A percentile compares a stretch with the other conserved stretches of the same genome.
Evolutionary conservation across 2,329 filamentous ascomycete species (phyloP).

Genomic region (Sporothrix mexicana): DNA sequence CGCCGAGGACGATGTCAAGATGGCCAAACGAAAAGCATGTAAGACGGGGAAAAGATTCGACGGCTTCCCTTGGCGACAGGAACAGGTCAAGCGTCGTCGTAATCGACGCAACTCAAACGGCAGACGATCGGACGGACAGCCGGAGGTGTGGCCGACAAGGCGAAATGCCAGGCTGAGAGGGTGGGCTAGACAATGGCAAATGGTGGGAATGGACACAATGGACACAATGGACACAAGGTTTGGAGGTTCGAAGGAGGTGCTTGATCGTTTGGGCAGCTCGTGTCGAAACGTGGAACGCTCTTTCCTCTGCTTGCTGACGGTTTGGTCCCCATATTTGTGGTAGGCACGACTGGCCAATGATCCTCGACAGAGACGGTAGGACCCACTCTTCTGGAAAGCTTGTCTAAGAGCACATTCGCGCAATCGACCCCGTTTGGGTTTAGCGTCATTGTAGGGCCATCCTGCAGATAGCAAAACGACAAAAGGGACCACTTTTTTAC

Average conservation of each 20-base stretch:
- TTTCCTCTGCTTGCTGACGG: not conserved
- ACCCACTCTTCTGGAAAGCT: not conserved
- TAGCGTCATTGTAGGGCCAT: constrained; percentile 2
- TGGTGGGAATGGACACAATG: no score
- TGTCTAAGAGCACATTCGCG: constrained; percentile 11
- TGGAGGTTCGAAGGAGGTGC: not conserved
- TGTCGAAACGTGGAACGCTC: not conserved
- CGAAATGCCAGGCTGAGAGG: not conserved
- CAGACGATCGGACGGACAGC: not conserved
- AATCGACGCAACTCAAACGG: not conserved
- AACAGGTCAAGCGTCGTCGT: not conserved
- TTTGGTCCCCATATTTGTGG: not conserved
- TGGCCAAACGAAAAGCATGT: not conserved
- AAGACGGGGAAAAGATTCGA: not conserved
- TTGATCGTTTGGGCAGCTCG: constrained; percentile 24
- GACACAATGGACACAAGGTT: no score
- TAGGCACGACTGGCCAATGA: not conserved
- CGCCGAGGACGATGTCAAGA: not conserved
- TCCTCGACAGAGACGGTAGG: not conserved
- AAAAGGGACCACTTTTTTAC: not conserved
- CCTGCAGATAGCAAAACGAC: not conserved
- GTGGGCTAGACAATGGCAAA: not conserved
- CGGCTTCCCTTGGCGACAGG: not conserved
- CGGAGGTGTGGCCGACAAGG: constrained; percentile 17
- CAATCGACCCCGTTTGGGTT: not conserved